These are phyloP conservation scores for Aspergillus incahuasiensis DNA, from an alignment of 495 filamentous ascomycete genomes.

Conservation along the genomic window DNA sequence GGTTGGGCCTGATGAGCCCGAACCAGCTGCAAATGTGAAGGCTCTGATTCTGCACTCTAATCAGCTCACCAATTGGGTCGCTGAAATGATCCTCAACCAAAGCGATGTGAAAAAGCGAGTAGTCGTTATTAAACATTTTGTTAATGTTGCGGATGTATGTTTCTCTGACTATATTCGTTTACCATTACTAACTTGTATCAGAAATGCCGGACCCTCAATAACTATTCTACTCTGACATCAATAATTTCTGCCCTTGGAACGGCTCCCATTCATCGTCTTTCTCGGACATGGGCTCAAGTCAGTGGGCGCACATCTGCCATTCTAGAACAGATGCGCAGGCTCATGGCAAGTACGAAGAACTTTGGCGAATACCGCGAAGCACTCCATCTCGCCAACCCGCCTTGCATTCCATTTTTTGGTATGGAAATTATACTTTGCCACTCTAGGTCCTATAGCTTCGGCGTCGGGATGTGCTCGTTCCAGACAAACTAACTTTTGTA, in stretches of 20 bases:
- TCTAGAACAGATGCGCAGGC: constrained; percentile 82
- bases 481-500: constrained; percentile 26
- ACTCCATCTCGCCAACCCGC: constrained; percentile 85
- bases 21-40: constrained; percentile 92
- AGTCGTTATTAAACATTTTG: constrained; percentile 97
- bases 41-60: constrained; percentile 96
- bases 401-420: constrained; percentile 99
- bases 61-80: constrained; percentile 98
- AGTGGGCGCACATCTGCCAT: constrained; percentile 73
- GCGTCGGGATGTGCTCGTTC: neutral
- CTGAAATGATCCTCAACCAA: constrained; percentile 98
- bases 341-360: constrained; percentile 98
- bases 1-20: constrained; percentile 70
- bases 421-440: constrained; percentile 26
- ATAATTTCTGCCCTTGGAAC: constrained; percentile 95
- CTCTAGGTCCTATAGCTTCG: neutral
- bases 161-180: constrained; percentile 11
- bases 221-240: constrained; percentile 96
- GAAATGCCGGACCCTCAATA: constrained; percentile 93
- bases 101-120: constrained; percentile 91
- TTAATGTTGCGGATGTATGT: constrained; percentile 83
- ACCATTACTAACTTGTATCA: constrained; percentile 29
- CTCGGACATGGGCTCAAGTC: constrained; percentile 91
- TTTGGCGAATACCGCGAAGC: constrained; percentile 95
- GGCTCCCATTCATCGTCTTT: constrained; percentile 88